These are phyloP conservation scores for Aspergillus sojae DNA, from an alignment of 2,329 filamentous ascomycete genomes.

Conservation along the genomic window DNA sequence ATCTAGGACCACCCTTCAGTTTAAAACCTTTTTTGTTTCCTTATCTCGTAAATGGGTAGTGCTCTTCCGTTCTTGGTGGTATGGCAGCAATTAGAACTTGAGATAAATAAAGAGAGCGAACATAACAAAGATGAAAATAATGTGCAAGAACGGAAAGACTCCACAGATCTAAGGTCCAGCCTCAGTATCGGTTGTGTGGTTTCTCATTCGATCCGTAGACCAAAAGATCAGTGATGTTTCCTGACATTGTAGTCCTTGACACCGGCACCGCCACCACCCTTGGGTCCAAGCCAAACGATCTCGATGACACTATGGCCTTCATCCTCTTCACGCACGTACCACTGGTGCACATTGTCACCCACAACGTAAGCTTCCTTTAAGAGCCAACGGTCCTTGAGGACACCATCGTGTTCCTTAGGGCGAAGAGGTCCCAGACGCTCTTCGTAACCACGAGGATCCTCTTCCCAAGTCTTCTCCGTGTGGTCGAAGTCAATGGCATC, in stretches of 20 bases:
- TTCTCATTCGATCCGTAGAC: slow-evolving; percentile 20
- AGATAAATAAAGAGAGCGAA: slow-evolving; percentile 18
- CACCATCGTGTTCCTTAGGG: slow-evolving; percentile 41
- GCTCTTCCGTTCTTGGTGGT: slow-evolving; percentile 11
- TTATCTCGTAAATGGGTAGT: slow-evolving; percentile 12
- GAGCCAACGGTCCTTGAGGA: slow-evolving; percentile 46
- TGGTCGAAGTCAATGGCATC: slow-evolving; percentile 47
- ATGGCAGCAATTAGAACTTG: slow-evolving; percentile 11
- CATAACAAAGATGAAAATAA: slow-evolving; percentile 29
- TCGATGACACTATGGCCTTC: slow-evolving; percentile 47
- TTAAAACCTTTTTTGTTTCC: slow-evolving; percentile 12
- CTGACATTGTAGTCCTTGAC: slow-evolving; percentile 33
- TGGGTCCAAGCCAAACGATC: slow-evolving; percentile 47
- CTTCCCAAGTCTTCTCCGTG: slow-evolving; percentile 49
- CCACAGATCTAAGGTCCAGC: slow-evolving; percentile 38
- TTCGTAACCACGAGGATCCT: slow-evolving; percentile 45
- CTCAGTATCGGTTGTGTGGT: slow-evolving; percentile 30
- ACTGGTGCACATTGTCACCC: slow-evolving; percentile 48
- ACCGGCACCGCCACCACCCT: slow-evolving; percentile 41
- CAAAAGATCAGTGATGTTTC: slow-evolving; percentile 30
- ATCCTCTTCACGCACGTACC: slow-evolving; percentile 44
- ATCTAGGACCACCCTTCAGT: slow-evolving; percentile 5
- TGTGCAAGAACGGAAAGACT: slow-evolving; percentile 40
- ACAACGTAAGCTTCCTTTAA: slow-evolving; percentile 42
- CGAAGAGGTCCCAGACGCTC: slow-evolving; percentile 43